phyloP scores from a whole-genome alignment of 2,329 filamentous ascomycete genomes.

The Metarhizium sp. region DNA sequence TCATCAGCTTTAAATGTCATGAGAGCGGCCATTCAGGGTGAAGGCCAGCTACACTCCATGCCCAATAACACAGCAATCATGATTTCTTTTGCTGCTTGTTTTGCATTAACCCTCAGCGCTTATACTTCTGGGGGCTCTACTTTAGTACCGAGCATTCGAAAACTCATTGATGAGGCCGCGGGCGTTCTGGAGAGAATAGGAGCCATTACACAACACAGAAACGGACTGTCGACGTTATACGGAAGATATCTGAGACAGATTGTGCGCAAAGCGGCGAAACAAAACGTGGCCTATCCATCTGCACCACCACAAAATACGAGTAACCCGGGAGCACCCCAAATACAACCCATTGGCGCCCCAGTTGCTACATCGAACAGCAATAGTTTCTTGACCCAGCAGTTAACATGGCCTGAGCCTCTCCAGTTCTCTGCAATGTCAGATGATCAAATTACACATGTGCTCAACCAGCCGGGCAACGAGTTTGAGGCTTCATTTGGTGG shows the following conservation, averaged over 20 bases:
- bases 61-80: slow-evolving; percentile 72
- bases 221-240: slow-evolving; percentile 50
- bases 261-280: slow-evolving; percentile 25
- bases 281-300: slow-evolving; percentile 1
- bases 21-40: slow-evolving; percentile 63
- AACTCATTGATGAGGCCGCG: slow-evolving; percentile 58
- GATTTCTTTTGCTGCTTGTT: slow-evolving; percentile 67
- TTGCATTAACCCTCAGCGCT: slow-evolving; percentile 54
- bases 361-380: slow-evolving; percentile 10
- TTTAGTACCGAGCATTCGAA: slow-evolving; percentile 52
- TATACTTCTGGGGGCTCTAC: slow-evolving; percentile 47
- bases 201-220: slow-evolving; percentile 53
- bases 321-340: slow-evolving; percentile 5
- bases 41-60: slow-evolving; percentile 62
- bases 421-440: slow-evolving; percentile 63
- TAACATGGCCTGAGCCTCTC: slow-evolving; percentile 39
- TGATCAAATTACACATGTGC: slow-evolving; percentile 55
- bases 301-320: slow-evolving; percentile 1
- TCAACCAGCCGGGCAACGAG: slow-evolving; percentile 52
- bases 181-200: slow-evolving; percentile 62
- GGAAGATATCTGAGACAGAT: slow-evolving; percentile 36
- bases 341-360: slow-evolving; percentile 9
- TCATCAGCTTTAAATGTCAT: slow-evolving; percentile 68
- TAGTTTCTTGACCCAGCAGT: slow-evolving; percentile 18
- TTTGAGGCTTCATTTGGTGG: slow-evolving; percentile 47